Percentiles rank a stretch among this genome's conserved stretches.
These are phyloP conservation scores for Clitocybe nebularis DNA, from an alignment of 1,284 basidiomycete species.

Conservation along the genomic window DNA sequence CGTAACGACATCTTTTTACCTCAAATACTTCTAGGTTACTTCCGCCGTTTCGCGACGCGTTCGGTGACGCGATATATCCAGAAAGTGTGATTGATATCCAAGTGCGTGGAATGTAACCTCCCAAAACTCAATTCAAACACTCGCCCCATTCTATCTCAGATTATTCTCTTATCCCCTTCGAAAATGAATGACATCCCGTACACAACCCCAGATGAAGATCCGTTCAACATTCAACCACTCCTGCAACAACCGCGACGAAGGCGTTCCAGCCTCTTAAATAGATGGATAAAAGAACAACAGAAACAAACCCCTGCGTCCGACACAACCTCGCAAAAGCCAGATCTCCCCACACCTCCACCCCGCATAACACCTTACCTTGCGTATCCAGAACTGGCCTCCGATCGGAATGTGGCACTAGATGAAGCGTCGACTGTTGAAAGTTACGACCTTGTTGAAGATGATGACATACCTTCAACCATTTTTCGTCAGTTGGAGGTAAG, in stretches of 20 bases:
- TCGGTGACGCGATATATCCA: neutral
- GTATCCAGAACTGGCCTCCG: slow-evolving; percentile 42
- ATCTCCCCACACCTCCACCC: slow-evolving; percentile 23
- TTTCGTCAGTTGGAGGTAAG: neutral
- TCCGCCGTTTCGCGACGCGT: neutral
- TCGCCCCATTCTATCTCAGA: too few species aligned
- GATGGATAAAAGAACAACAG: slow-evolving; percentile 68
- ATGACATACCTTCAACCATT: slow-evolving; percentile 32
- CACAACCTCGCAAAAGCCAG: slow-evolving; percentile 10
- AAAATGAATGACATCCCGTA: slow-evolving; percentile 37
- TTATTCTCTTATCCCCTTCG: neutral
- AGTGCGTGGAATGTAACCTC: neutral
- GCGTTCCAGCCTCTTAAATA: slow-evolving; percentile 59
- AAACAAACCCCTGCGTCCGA: slow-evolving; percentile 15
- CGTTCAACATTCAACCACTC: slow-evolving; percentile 36
- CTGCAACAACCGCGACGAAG: slow-evolving; percentile 31
- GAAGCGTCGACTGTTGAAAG: slow-evolving; percentile 44
- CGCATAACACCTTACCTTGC: slow-evolving; percentile 47
- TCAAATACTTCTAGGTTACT: neutral
- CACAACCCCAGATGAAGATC: slow-evolving; percentile 45
- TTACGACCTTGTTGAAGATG: slow-evolving; percentile 54
- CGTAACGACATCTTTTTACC: neutral
- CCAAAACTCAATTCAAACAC: neutral
- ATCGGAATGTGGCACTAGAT: slow-evolving; percentile 17
- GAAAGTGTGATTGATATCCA: too few species aligned